Evolutionary conservation across 345 rosid species (phyloP), one percentile per base, ranked within the genome.

Genomic region (Syzygium oleosum): DNA sequence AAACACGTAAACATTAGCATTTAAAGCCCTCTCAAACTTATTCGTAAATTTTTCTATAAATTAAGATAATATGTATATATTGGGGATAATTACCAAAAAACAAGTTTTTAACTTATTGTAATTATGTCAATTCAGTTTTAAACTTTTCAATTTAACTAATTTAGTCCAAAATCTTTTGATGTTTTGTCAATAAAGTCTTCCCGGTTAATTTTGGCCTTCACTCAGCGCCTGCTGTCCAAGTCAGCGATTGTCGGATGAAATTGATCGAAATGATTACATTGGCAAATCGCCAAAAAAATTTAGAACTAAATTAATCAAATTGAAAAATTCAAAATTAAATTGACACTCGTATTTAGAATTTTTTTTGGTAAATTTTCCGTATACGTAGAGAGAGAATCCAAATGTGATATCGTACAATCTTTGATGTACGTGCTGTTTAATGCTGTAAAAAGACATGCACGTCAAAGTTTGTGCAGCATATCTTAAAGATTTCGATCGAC

Each of bases 241-340:
- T 38, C 4, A 38, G 4, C 41, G 0, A 0, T n/a, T 7, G 2
- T 61, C 16, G 0, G 2, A 4, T 2, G 29, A 63, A 63, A 63
- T 63, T 14, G 5, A 15, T 7, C 77, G 1, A 7, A 27, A 14
- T 13, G 21, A 1, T 2, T 29, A 14, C 0, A n/a, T n/a, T n/a
- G n/a, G n/a, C n/a, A n/a, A n/a, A n/a, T n/a, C n/a, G n/a, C n/a
- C n/a, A n/a, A n/a, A n/a, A n/a, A n/a, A n/a, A n/a, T n/a, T n/a
- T n/a, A n/a, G n/a, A n/a, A n/a, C n/a, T n/a, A n/a, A n/a, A n/a
- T n/a, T n/a, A n/a, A n/a, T n/a, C n/a, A n/a, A n/a, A n/a, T n/a
- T n/a, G n/a, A n/a, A n/a, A n/a, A n/a, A n/a, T n/a, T n/a, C n/a
- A n/a, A n/a, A n/a, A n/a, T n/a, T n/a, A n/a, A n/a, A n/a, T n/a